These are phyloP conservation scores for Talaromyces amestolkiae DNA, from an alignment of 2,329 filamentous ascomycete species.

Conservation along the genomic window DNA sequence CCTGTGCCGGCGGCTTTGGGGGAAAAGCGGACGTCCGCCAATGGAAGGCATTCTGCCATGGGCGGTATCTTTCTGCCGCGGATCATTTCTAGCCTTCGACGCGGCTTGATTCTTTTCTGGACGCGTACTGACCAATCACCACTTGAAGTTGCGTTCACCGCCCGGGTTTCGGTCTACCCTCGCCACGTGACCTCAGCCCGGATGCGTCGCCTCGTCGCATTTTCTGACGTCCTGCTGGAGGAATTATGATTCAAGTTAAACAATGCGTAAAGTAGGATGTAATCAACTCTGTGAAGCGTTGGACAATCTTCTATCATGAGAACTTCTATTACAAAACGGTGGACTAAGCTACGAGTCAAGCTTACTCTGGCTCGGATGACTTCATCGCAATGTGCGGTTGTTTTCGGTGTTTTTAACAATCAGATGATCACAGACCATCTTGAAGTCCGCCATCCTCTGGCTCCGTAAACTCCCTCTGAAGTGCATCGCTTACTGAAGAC, in stretches of 20 bases:
- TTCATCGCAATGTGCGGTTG: conserved; percentile 8
- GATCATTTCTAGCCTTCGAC: conserved; percentile 17
- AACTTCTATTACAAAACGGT: background rate
- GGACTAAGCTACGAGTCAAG: background rate
- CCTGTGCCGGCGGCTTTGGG: conserved; percentile 20
- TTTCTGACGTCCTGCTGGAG: background rate
- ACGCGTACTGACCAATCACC: conserved; percentile 14
- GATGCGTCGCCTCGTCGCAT: conserved; percentile 12
- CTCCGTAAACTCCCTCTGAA: background rate
- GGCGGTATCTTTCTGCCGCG: conserved; percentile 18
- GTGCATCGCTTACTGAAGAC: background rate
- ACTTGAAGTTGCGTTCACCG: background rate
- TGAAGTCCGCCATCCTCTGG: background rate
- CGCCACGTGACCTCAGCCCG: conserved; percentile 18
- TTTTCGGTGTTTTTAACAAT: background rate
- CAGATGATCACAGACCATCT: background rate
- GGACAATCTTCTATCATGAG: background rate
- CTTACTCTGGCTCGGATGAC: background rate
- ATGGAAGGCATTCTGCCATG: conserved; percentile 7
- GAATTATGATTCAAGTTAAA: too few relatives aligned
- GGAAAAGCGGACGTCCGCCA: conserved; percentile 8
- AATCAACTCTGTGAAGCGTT: background rate
- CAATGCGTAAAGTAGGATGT: background rate
- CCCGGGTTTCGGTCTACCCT: conserved; percentile 12
- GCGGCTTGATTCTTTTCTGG: conserved; percentile 13